Evolutionary conservation across 163 green algal genomes (phyloP).

Genomic region (Picocystis sp.): DNA sequence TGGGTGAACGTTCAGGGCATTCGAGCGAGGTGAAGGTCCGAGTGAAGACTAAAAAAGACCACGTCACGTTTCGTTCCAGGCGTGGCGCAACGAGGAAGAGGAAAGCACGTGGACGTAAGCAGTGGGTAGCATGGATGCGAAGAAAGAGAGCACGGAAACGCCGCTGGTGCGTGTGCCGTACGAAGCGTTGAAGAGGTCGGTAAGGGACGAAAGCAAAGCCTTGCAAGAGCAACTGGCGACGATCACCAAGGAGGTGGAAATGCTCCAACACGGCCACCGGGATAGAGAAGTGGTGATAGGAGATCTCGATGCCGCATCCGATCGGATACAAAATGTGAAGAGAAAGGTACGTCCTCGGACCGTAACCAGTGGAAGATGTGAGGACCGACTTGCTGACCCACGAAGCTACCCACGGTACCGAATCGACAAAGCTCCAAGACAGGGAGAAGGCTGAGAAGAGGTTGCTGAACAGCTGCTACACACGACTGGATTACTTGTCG

Average conservation of each 20-base stretch:
- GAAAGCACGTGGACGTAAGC: too few species aligned
- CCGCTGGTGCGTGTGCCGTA: conserved; percentile 5
- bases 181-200: conserved; percentile 5
- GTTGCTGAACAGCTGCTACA: conserved; percentile 1
- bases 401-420: neutral
- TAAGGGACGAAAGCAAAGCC: conserved; percentile 3
- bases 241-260: neutral
- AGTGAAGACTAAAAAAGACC: too few species aligned
- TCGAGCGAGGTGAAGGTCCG: too few species aligned
- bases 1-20: too few species aligned
- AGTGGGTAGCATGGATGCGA: neutral
- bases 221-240: conserved; percentile 3
- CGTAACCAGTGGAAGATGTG: too few species aligned
- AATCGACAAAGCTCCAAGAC: conserved; percentile 1
- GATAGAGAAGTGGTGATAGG: neutral
- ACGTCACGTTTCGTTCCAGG: too few species aligned
- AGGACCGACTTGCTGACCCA: neutral
- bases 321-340: neutral
- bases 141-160: conserved; percentile 5
- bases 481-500: conserved; percentile 1
- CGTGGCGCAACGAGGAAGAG: too few species aligned
- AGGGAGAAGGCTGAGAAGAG: conserved; percentile 1
- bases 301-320: neutral
- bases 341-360: neutral
- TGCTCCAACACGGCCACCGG: neutral